Evolutionary conservation across 768 basidiomycete genomes (phyloP), one percentile per base, ranked within the genome.

Genomic region (Exidia glandulosa): DNA sequence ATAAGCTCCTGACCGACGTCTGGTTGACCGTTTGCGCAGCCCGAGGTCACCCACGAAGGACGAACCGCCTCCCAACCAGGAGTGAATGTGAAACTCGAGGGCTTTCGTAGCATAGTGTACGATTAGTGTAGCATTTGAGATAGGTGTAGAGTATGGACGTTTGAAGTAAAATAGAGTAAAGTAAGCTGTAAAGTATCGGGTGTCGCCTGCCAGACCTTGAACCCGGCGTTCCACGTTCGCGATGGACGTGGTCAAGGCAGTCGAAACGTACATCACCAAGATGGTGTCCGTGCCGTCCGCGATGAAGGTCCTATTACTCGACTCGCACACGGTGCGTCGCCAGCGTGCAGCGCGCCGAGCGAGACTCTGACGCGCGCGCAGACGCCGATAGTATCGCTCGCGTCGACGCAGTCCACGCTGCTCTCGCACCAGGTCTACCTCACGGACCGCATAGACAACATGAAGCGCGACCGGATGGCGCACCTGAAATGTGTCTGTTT

Each of bases 401-500:
- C 94, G 2, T 86, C 91, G 1, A 98, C 96, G 0, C 96, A 98
- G 70, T 93, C 94, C 2, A 87, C 86, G 9, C 79, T 99, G 31
- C 78, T 99, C 47, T 86, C 94, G 2, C 93, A 98, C 65, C 94
- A 99, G 70, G 91, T 98, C 47, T 99, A 99, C 74, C 81, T 99
- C 58, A 99, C 95, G 3, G 96, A 99, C 75, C 82, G 94, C 59
- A 91, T 99, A 68, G 96, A 98, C 77, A 98, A 98, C 77, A 85
- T 77, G 71, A 84, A 85, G 63, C 83, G 92, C 62, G 94, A 95
- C 69, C 76, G 90, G 29, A 92, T 97, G 83, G 84, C 90, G 13
- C 95, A 99, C 69, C 88, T 99, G 82, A 95, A 94, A 74, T 98
- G 96, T 69, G 84, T 98, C 58, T 95, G 92, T 71, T 94, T 99